Percentiles rank a stretch among this genome's conserved stretches.
Evolutionary conservation across 148 eudicot species (phyloP).

Genomic region (Rhododendron ovatum): DNA sequence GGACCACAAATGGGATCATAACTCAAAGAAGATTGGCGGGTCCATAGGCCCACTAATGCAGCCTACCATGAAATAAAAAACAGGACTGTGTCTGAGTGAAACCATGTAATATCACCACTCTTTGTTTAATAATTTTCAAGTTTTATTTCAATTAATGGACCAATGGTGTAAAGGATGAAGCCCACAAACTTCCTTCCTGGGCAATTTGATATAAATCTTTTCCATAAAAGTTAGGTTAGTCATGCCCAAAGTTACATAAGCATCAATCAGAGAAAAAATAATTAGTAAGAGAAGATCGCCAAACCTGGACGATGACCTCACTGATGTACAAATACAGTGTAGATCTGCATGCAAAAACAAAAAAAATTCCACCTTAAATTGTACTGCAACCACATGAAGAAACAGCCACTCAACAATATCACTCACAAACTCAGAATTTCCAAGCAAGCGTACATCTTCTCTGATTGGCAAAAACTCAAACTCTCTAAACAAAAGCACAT

Average conservation of each 20-base stretch:
- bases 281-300: constrained; percentile 13
- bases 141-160: neutral
- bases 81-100: neutral
- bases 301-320: constrained; percentile 77
- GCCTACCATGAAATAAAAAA: neutral
- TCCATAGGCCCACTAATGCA: constrained; percentile 1
- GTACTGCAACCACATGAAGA: neutral
- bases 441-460: neutral
- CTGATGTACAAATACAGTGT: constrained; percentile 61
- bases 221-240: neutral
- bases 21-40: neutral
- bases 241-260: neutral
- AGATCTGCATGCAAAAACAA: constrained; percentile 50
- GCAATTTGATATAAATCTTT: neutral
- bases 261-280: neutral
- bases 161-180: neutral
- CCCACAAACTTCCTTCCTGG: neutral
- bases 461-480: neutral
- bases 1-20: neutral
- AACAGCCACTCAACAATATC: neutral
- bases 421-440: neutral
- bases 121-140: neutral
- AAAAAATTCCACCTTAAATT: constrained; percentile 11
- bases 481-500: neutral
- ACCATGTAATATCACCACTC: neutral